phyloP scores from a whole-genome alignment of 2,329 filamentous ascomycete genomes.

The Albophoma yamanashiensis region DNA sequence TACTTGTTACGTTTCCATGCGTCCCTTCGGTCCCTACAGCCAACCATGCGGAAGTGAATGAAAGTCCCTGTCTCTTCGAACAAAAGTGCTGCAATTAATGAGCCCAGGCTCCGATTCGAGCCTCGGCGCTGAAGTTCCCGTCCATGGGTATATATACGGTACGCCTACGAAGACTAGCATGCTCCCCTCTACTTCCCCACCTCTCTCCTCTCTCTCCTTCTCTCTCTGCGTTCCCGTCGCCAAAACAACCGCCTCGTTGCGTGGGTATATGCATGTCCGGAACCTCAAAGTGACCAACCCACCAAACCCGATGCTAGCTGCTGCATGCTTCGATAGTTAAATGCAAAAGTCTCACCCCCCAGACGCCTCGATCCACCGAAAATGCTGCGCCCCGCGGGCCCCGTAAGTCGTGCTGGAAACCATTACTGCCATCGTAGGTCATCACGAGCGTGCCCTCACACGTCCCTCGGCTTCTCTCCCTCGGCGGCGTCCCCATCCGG shows the following conservation, averaged over 20 bases:
- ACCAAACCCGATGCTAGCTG: slow-evolving; percentile 1
- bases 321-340: background rate
- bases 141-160: background rate
- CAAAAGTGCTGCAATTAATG: background rate
- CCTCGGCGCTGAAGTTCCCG: background rate
- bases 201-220: background rate
- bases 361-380: background rate
- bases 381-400: background rate
- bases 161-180: background rate
- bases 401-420: background rate
- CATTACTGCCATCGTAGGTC: background rate
- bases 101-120: background rate
- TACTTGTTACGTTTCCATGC: background rate
- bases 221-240: background rate
- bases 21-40: no score
- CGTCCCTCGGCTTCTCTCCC: background rate
- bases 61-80: background rate
- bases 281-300: background rate
- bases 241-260: background rate
- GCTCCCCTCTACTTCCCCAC: background rate
- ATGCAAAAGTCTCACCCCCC: background rate
- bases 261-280: slow-evolving; percentile 12
- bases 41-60: no score
- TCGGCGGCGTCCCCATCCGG: background rate
- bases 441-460: background rate